Conservation (phyloP, 176 grass and related monocot genomes). For the Carex littledalei region DNA sequence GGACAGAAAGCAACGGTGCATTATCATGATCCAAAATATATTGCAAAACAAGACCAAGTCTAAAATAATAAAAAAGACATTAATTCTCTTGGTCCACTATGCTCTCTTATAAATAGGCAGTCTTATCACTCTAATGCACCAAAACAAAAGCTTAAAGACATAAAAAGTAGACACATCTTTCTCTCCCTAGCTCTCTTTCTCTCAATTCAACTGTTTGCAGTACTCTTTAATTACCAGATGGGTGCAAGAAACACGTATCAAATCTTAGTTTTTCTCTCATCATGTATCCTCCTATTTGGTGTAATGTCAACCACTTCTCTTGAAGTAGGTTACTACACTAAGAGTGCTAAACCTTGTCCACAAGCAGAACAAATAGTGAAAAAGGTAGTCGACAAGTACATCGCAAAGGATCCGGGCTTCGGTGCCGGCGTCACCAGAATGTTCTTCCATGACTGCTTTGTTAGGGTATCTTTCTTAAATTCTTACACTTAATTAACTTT, state of each 20-base stretch:
- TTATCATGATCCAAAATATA: too few relatives aligned
- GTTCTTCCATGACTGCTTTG: conserved; percentile 74
- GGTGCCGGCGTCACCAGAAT: conserved; percentile 52
- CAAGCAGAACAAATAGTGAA: conserved; percentile 42
- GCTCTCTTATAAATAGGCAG: too few relatives aligned
- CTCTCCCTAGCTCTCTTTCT: neutral
- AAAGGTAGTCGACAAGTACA: conserved; percentile 26
- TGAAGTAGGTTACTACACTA: conserved; percentile 46
- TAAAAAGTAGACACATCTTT: neutral
- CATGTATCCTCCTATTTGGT: neutral
- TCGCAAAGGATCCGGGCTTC: conserved; percentile 34
- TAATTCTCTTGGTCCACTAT: too few relatives aligned
- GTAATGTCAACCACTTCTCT: conserved; percentile 5
- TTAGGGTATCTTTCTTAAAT: conserved; percentile 15
- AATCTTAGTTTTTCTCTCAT: neutral
- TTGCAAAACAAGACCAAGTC: too few relatives aligned
- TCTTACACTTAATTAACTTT: neutral
- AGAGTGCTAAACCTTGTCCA: conserved; percentile 19
- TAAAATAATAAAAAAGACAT: too few relatives aligned
- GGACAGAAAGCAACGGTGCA: too few relatives aligned
- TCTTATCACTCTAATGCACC: too few relatives aligned
- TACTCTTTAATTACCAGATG: neutral
- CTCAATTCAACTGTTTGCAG: neutral
- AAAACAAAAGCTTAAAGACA: neutral
- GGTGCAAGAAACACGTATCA: neutral